Evolutionary conservation across 148 eudicot genomes (phyloP), one percentile per base, ranked within the genome.

Genomic region (Agrostemma githago): DNA sequence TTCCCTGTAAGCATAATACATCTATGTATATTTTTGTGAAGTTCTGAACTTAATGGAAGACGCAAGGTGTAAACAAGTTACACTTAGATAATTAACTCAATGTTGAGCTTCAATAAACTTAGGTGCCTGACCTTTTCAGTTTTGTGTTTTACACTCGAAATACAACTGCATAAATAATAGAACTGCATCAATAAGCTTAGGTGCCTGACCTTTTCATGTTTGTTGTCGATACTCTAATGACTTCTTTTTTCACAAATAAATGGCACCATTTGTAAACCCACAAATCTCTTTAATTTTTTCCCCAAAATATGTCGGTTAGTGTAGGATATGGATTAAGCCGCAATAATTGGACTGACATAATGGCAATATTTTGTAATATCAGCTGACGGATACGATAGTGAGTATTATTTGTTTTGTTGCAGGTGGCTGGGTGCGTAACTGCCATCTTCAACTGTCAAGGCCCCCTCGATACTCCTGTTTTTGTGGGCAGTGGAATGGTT

Each of bases 391-490:
- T 11, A 48, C 3, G 54, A 48, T 64, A 20, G 70, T 74, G 70
- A 54, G 17, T 74, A 14, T 81, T 66, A 14, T 81, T 66, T 66
- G 68, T 59, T 68, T 83, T 6, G 60, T 75, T 81, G 76, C 85
- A 94, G 98, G 61, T 92, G 85, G 98, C 96, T 80, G 98, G 98
- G 74, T 89, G 89, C 39, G 87, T 91, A 46, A 94, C 98, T 69
- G 95, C 98, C 43, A 90, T 94, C 54, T 94, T 94, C 83, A 91
- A 91, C 79, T 94, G 98, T 79, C 98, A 94, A 88, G 98, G 98
- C 20, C 98, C 98, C 42, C 81, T 94, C 81, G 98, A 91, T 78
- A 91, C 96, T 79, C 98, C 98, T 73, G 79, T 87, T n/a, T 94
- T 94, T 85, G 98, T 94, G 68, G 98, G 98, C 62, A 94, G 98